Percentiles rank a stretch among this genome's conserved stretches.
Evolutionary conservation across 106 monocot species (phyloP).

Genomic region (Phalaenopsis aphrodite): DNA sequence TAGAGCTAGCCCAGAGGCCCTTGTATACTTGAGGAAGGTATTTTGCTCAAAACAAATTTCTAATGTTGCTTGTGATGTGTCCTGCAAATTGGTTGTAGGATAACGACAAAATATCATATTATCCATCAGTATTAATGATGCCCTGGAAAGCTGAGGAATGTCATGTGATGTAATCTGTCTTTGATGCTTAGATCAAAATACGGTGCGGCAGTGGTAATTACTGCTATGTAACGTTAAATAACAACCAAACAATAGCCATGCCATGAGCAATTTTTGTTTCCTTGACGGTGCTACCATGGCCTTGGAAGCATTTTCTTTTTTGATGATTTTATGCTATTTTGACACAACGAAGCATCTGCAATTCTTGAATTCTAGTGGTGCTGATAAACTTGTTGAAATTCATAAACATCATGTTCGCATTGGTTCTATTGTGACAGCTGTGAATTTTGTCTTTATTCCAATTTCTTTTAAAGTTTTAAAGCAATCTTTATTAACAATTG

Average conservation of each 20-base stretch:
- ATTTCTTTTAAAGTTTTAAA: background rate
- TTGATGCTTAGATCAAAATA: background rate
- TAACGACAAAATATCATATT: background rate
- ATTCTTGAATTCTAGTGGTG: background rate
- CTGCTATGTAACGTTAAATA: no score
- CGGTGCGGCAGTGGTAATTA: no score
- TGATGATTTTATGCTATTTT: background rate
- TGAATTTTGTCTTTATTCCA: background rate
- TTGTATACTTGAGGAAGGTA: constrained; percentile 90
- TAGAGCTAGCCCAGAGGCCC: constrained; percentile 67
- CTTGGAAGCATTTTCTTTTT: background rate
- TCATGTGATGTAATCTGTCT: background rate
- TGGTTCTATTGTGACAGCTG: background rate
- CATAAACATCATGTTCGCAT: background rate
- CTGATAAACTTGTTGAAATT: background rate
- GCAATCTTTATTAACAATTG: background rate
- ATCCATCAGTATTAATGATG: background rate
- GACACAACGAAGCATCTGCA: background rate
- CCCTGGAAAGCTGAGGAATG: background rate
- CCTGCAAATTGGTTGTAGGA: background rate
- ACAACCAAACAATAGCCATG: no score
- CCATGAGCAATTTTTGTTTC: no score
- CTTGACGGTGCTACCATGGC: no score
- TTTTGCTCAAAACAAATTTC: background rate
- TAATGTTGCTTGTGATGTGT: background rate